phyloP scores from a whole-genome alignment of 148 eudicot genomes.

The Fagopyrum homotropicum region DNA sequence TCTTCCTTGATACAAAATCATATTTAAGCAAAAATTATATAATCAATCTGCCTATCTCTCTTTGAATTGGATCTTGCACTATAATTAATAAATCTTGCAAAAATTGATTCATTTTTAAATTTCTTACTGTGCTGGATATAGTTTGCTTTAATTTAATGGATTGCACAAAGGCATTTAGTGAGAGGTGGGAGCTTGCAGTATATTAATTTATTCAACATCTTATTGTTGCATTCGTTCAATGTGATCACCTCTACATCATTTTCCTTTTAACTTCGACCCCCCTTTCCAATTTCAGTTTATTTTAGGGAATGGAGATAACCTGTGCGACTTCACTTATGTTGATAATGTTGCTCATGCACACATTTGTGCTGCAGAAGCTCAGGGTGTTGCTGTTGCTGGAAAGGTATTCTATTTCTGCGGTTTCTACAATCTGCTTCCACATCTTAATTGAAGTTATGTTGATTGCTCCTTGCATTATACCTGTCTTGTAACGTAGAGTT shows the following conservation, averaged over 20 bases:
- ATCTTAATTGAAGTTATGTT: not conserved
- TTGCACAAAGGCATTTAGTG: not conserved
- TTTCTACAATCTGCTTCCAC: not conserved
- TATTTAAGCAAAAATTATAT: not conserved
- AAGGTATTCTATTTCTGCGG: slow-evolving; percentile 39
- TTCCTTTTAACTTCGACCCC: not conserved
- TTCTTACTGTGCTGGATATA: not conserved
- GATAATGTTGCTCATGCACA: slow-evolving; percentile 96
- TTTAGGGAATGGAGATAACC: slow-evolving; percentile 65
- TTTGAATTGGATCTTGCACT: not conserved
- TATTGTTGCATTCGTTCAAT: not conserved
- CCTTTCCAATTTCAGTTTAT: slow-evolving; percentile 70
- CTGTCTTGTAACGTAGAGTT: not conserved
- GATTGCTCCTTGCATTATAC: not conserved
- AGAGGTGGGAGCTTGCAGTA: not conserved
- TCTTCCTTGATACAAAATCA: slow-evolving; percentile 4
- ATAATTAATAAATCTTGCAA: not conserved
- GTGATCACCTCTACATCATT: not conserved
- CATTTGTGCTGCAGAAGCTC: slow-evolving; percentile 83
- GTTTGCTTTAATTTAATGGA: not conserved
- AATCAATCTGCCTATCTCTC: not conserved
- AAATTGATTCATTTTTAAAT: not conserved
- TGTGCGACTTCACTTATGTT: slow-evolving; percentile 80
- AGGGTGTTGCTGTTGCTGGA: slow-evolving; percentile 55
- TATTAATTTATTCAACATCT: not conserved